These are phyloP conservation scores for Helicostylum pulchrum DNA, from an alignment of 192 early-diverging fungal genomes.

Conservation along the genomic window DNA sequence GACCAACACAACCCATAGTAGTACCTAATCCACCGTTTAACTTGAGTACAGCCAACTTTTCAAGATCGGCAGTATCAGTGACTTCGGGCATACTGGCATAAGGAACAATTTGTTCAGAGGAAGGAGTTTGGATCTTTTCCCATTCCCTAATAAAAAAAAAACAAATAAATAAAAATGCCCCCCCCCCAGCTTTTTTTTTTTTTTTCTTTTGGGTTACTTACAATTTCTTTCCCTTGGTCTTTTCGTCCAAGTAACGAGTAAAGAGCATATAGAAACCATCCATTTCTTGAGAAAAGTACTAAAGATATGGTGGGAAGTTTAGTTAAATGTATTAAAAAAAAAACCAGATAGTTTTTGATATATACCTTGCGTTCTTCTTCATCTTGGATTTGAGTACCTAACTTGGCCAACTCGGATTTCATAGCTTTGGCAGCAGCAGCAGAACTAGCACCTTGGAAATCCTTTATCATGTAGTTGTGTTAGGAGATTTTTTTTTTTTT, in stretches of 20 bases:
- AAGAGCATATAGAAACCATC: constrained; percentile 82
- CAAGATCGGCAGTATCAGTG: constrained; percentile 57
- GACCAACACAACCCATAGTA: constrained; percentile 98
- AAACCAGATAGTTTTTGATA: background rate
- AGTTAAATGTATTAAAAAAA: background rate
- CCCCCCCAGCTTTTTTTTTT: background rate
- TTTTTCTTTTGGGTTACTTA: constrained; percentile 48
- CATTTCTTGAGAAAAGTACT: constrained; percentile 79
- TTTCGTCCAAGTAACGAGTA: constrained; percentile 82
- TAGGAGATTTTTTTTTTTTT: background rate
- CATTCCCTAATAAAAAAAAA: constrained; percentile 68
- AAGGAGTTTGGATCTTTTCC: constrained; percentile 91
- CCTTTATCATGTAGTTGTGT: constrained; percentile 32
- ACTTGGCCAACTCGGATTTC: constrained; percentile 67
- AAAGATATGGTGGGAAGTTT: background rate
- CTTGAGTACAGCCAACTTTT: constrained; percentile 97
- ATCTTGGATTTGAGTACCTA: constrained; percentile 56
- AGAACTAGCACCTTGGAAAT: constrained; percentile 57
- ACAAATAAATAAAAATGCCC: background rate
- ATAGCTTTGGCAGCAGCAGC: constrained; percentile 68
- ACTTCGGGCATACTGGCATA: constrained; percentile 69
- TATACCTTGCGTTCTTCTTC: constrained; percentile 56
- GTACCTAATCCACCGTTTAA: constrained; percentile 98
- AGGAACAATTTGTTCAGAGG: constrained; percentile 77
- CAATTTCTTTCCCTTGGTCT: constrained; percentile 74